phyloP scores from a whole-genome alignment of 129 eudicot genomes.

The Lactuca saligna region DNA sequence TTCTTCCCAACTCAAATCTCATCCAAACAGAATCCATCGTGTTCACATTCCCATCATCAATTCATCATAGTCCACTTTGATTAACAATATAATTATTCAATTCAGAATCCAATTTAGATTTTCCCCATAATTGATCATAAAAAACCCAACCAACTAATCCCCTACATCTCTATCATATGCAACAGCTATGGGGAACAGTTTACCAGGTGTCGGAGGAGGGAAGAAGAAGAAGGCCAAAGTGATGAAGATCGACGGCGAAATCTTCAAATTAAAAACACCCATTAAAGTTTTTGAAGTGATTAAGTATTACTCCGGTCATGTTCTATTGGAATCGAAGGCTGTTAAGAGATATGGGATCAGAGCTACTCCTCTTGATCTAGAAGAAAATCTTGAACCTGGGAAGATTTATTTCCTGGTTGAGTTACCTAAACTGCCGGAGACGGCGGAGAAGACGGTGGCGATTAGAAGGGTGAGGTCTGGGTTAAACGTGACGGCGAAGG shows the following conservation, averaged over 20 bases:
- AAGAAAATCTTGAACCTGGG: slow-evolving; percentile 39
- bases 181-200: slow-evolving; percentile 63
- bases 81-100: slow-evolving; percentile 7
- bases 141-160: slow-evolving; percentile 23
- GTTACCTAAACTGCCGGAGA: slow-evolving; percentile 55
- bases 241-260: slow-evolving; percentile 75
- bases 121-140: not conserved
- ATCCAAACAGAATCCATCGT: slow-evolving; percentile 26
- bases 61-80: slow-evolving; percentile 25
- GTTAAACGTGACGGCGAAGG: slow-evolving; percentile 42
- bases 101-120: slow-evolving; percentile 17
- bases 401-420: slow-evolving; percentile 67
- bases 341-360: slow-evolving; percentile 56
- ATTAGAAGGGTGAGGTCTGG: slow-evolving; percentile 41
- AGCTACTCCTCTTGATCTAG: slow-evolving; percentile 53
- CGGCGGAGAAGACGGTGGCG: slow-evolving; percentile 27
- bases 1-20: slow-evolving; percentile 23
- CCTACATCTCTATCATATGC: slow-evolving; percentile 4
- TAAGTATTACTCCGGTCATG: slow-evolving; percentile 56
- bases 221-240: slow-evolving; percentile 57
- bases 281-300: slow-evolving; percentile 43
- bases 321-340: slow-evolving; percentile 51
- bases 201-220: slow-evolving; percentile 31
- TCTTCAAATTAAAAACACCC: slow-evolving; percentile 52
- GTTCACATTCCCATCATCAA: slow-evolving; percentile 20